Percentiles rank a stretch among this genome's conserved stretches.
phyloP scores from a whole-genome alignment of 371 early-diverging fungal species.

The Mucor racemosus region DNA sequence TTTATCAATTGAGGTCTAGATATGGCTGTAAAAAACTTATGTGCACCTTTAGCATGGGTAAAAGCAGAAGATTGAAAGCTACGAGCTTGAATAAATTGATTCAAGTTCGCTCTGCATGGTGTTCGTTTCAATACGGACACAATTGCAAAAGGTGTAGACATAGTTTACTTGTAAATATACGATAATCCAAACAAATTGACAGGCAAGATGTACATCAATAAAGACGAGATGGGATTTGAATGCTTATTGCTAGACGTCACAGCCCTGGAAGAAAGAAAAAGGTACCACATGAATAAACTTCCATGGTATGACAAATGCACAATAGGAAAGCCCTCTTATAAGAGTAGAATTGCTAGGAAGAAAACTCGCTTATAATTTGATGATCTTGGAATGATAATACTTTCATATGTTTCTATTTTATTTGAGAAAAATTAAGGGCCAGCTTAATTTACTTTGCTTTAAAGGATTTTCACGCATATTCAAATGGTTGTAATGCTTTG shows the following conservation, averaged over 20 bases:
- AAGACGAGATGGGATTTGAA: background rate
- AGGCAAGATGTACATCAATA: background rate
- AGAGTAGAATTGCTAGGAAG: too few relatives aligned
- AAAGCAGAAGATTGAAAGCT: background rate
- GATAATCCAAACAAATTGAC: background rate
- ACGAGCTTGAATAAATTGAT: background rate
- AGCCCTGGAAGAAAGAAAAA: background rate
- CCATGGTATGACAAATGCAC: background rate
- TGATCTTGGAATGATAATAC: background rate
- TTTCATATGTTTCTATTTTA: background rate
- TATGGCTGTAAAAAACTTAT: background rate
- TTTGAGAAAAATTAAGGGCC: too few relatives aligned
- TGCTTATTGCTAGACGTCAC: background rate
- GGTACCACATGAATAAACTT: background rate
- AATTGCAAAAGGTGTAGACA: constrained; percentile 2
- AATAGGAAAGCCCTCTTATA: too few relatives aligned
- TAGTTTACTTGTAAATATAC: background rate
- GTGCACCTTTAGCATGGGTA: background rate
- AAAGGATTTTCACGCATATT: too few relatives aligned
- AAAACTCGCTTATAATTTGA: too few relatives aligned
- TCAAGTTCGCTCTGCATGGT: background rate
- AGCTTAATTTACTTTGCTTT: too few relatives aligned
- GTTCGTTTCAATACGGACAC: constrained; percentile 7
- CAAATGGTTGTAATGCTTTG: too few relatives aligned
- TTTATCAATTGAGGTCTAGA: background rate